Base-by-base conservation (phyloP, 2,329 filamentous ascomycete genomes). In the Plenodomus biglobosus region DNA sequence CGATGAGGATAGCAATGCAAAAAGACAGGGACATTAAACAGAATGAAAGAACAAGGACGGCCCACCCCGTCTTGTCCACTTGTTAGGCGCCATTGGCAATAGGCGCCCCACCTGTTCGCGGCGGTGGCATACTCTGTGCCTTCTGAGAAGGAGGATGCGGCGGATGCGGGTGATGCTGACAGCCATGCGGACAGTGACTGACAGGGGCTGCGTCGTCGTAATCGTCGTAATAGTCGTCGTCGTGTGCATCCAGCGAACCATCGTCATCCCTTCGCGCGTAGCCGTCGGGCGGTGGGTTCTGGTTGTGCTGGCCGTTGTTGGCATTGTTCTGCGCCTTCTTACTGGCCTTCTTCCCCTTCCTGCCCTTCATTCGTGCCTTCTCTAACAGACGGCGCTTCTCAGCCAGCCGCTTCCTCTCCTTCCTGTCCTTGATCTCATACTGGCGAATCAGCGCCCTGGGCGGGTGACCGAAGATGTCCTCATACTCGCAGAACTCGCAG, bases 401-500 rank as follows among this genome's bases (percentile, higher is more conserved):
- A n/a, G 88, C 90, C 58, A 92, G 80, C 55, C 92, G 84, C 63
- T 90, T 89, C 40, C 90, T 86, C 68, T 90, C 85, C 51, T 88
- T 87, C 30, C 90, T 85, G 66, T 96, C 94, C 71, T 96, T 96
- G 68, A 92, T 88, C 74, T 99, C 94, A 67, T 97, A 99, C 53
- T 91, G 85, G 35, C 89, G 84, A 55, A 97, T 95, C 45, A 99
- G 76, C 41, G 90, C 90, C 61, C 84, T 81, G 0, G 94, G 94
- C 2, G 88, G 88, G 43, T 81, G 81, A n/a, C 92, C 92, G 69
- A 96, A 97, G 41, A 99, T 96, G 43, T 85, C 84, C 73, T 97
- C 92, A 68, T 96, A 99, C 72, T 99, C 94, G 76, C 94, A 99
- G 69, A 97, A 97, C 65, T 96, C 90, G 74, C 94, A 99, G 39